Base-by-base conservation (phyloP, 1,139 yeast species). In the Kluyveromyces sp. region DNA sequence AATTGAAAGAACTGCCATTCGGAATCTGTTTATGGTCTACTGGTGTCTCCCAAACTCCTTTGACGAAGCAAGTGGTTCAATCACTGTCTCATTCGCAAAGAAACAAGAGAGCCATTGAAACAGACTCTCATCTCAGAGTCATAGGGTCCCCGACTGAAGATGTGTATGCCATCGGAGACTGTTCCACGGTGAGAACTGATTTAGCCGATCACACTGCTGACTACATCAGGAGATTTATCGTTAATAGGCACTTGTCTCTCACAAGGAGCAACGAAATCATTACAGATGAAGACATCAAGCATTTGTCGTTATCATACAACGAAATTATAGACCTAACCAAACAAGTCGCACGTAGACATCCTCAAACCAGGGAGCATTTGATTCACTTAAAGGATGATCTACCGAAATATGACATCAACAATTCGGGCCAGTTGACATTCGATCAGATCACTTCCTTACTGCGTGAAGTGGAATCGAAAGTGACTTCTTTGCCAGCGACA, bases 21-120 rank as follows among this genome's bases (percentile, higher is more conserved):
- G 85, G 85, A 9, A 57, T 78, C 36, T 78, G 83, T 55, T 58
- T 79, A 36, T 79, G 85, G 85, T 78, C 84, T 0, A 79, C 84
- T 0, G 85, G 85, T 47, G 81, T 78, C 33, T 75, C 80, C 3
- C 78, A 75, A 51, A 73, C 77, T 42, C 80, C 78, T 3, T 57
- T 79, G 41, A 77, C 82, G 9, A 69, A 71, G 53, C 68, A 67
- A 32, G 65, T 78, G 34, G 77, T 71, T 38, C 57, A 64, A 20
- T 57, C 65, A 11, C 62, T 78, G 36, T 64, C 67, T 3, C 65
- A 61, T 1, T 55, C 61, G 33, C 84, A 79, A 61, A 67, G 63
- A 49, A 79, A 79, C 58, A 69, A 67, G 50, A 73, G 79, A 49
- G 83, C 85, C 20, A 71, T 80, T 46, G 83, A 79, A 57, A 78